Base-by-base conservation (phyloP, 768 basidiomycete genomes). In the Termitomyces sp. region DNA sequence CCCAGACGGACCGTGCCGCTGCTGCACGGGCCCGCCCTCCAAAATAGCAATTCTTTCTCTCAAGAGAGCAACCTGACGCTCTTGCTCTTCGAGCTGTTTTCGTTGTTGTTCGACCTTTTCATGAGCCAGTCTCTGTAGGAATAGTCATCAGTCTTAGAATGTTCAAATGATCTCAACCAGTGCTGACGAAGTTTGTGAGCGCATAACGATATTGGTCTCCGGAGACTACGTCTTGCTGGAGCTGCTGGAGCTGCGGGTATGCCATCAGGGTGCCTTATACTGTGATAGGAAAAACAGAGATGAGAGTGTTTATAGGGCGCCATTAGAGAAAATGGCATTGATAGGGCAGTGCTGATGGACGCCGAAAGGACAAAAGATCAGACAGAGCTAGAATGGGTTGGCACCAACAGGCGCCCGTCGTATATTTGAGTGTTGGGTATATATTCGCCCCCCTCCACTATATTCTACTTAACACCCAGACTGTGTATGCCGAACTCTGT, bases 61-160 rank as follows among this genome's bases (percentile, higher is more conserved):
- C 32, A 94, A 80, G 44, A 80, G 76, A 1, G 91, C 93, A 49
- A 94, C 88, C 71, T 93, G 91, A 64, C 85, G 79, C 65, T 94
- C 92, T 70, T 93, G 92, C 70, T 91, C 89, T 68, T 92, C 88
- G 22, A 94, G 82, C 68, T 94, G 91, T 13, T 68, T 69, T 12
- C 92, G 79, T 70, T 94, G 92, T 66, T 89, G 84, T 72, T 94
- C 92, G 65, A 94, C 92, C 73, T 90, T 92, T 73, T 93, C 88
- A 78, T 94, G 92, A 33, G 92, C 92, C 70, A 93, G 90, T 57
- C 90, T 84, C 91, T 91, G 42, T 22, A 24, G 35, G 36, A 33
- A 36, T 24, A 46, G 48, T 45, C 24, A 39, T 49, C 28, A 39
- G 40, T 40, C 15, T 51, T 48, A 32, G 18, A 7, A 36, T 24